Evolutionary conservation across 176 grass and related monocot genomes (phyloP), one percentile per base, ranked within the genome.

Genomic region (Oryza glumipatula): DNA sequence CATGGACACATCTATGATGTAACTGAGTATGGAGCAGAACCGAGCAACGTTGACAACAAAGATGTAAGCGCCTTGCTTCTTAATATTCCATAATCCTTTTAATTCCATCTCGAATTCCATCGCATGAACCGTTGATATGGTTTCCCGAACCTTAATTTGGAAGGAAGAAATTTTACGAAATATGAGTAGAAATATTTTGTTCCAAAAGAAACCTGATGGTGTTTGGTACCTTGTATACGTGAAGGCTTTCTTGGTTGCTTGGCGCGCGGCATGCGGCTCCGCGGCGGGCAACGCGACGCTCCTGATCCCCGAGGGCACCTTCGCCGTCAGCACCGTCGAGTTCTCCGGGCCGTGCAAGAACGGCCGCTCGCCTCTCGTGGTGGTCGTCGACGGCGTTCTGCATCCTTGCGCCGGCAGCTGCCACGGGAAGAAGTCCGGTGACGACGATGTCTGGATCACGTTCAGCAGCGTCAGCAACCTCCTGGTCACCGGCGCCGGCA

Each of bases 171-270:
- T 36, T 36, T 0, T 0, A 36, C 35, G 5, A 36, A 36, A 36
- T 36, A 0, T 36, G 35, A 0, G 35, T 36, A 36, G 35, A 46
- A 46, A 46, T 46, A 30, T 30, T 2, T 30, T 43, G 41, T 9
- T 43, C 35, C 35, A 36, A 36, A 36, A 36, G 33, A 36, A 36
- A 36, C 0, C 5, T 36, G 35, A 36, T 0, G 0, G 11, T 48
- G 46, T 48, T 48, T 48, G 46, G 1, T 48, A 6, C n/a, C 41
- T 38, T 22, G 7, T 17, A 21, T 36, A 23, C 26, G 51, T 72
- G 52, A 78, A 83, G 90, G 83, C 90, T 23, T 79, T 88, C 65
- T 65, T 88, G 86, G 83, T 44, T 1, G 90, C 86, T 12, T 86
- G 86, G 83, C 83, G 65, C 61, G 90, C 78, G 19, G 86, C 86